Conservation (phyloP, 495 filamentous ascomycete genomes). For the Aspergillus asperescens region DNA sequence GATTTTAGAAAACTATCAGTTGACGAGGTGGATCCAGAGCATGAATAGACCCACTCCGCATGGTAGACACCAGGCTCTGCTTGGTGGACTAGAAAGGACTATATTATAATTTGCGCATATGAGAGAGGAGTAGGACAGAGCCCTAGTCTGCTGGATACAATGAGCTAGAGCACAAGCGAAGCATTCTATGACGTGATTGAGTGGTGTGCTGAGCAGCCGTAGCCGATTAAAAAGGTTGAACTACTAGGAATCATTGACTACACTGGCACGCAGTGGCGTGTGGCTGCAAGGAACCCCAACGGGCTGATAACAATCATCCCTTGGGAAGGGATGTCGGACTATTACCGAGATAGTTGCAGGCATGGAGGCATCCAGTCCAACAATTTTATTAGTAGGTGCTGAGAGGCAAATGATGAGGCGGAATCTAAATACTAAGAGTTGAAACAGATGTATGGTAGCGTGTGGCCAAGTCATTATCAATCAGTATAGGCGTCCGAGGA, state of each 20-base stretch:
- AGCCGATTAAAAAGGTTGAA: conserved; percentile 59
- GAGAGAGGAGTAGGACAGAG: conserved; percentile 56
- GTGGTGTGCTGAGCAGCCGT: conserved; percentile 56
- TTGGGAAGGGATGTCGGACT: conserved; percentile 68
- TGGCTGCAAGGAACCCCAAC: conserved; percentile 55
- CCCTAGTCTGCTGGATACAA: conserved; percentile 54
- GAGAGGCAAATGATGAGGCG: too few species aligned
- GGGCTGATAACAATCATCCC: conserved; percentile 56
- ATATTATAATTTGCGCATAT: conserved; percentile 56
- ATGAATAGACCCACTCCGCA: conserved; percentile 47
- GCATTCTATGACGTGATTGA: conserved; percentile 59
- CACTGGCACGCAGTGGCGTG: conserved; percentile 59
- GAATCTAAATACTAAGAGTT: too few species aligned
- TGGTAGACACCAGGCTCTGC: conserved; percentile 63
- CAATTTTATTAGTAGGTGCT: conserved; percentile 57
- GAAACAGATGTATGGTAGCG: too few species aligned
- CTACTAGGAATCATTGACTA: conserved; percentile 59
- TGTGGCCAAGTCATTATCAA: conserved; percentile 55
- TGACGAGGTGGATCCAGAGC: conserved; percentile 47
- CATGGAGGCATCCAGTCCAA: conserved; percentile 64
- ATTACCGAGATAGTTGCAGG: conserved; percentile 56
- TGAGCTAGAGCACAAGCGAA: conserved; percentile 53
- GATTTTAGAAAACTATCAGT: conserved; percentile 41
- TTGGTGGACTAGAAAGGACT: conserved; percentile 58
- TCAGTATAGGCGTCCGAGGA: conserved; percentile 54